Percentiles rank a stretch among this genome's conserved stretches.
Conservation (phyloP, 306 rosid species). For the Abrus pulchellus region DNA sequence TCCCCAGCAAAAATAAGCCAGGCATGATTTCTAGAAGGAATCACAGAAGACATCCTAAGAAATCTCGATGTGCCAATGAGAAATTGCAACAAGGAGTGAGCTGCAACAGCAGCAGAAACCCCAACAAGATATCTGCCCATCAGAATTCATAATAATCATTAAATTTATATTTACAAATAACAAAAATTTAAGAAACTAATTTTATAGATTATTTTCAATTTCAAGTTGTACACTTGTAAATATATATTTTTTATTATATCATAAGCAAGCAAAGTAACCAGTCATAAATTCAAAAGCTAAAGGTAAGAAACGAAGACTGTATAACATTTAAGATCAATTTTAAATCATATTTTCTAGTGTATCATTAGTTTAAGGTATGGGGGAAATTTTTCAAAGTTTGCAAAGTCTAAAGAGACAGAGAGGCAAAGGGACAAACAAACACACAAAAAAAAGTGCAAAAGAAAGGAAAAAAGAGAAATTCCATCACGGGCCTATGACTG, state of each 20-base stretch:
- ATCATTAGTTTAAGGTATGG: neutral
- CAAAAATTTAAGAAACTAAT: neutral
- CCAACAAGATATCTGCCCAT: conserved; percentile 81
- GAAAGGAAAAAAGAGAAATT: conserved; percentile 35
- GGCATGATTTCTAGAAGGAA: conserved; percentile 80
- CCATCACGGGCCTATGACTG: conserved; percentile 82
- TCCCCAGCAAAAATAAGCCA: conserved; percentile 89
- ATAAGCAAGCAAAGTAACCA: neutral
- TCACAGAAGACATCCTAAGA: conserved; percentile 64
- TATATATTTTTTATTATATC: neutral
- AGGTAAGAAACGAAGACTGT: neutral
- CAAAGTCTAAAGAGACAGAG: neutral
- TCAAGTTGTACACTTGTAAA: neutral
- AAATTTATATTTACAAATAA: neutral
- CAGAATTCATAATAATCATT: conserved; percentile 23
- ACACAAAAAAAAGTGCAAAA: conserved; percentile 18
- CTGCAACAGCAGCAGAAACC: conserved; percentile 73
- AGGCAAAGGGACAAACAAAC: conserved; percentile 42
- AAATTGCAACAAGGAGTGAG: conserved; percentile 81
- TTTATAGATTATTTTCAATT: conserved; percentile 30
- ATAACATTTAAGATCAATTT: neutral
- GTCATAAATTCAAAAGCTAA: conserved; percentile 12
- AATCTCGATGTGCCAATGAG: conserved; percentile 70
- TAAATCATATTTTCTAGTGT: neutral
- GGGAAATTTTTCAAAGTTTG: conserved; percentile 31